phyloP scores from a whole-genome alignment of 345 rosid genomes.

The Aethionema arabicum region DNA sequence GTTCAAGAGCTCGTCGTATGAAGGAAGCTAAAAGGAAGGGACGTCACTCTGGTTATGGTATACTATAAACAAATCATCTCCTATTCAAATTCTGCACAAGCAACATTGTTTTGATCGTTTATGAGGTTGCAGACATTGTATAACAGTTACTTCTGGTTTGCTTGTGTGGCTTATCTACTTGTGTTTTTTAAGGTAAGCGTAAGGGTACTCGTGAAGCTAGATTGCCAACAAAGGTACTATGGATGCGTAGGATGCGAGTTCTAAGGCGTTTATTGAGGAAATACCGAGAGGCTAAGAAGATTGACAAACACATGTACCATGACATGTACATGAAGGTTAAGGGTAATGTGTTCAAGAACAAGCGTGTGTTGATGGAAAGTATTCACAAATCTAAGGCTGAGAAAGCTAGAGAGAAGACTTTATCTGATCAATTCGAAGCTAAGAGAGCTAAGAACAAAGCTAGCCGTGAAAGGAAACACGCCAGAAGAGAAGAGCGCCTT shows the following conservation, averaged over 20 bases:
- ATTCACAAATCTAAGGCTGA: conserved; percentile 44
- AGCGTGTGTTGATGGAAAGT: conserved; percentile 76
- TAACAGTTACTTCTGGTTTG: neutral
- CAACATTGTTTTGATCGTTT: no score
- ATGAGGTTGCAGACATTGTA: neutral
- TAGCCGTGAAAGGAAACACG: conserved; percentile 44
- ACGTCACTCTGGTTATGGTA: conserved; percentile 96
- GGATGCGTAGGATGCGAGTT: conserved; percentile 75
- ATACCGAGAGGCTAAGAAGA: conserved; percentile 74
- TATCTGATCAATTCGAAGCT: conserved; percentile 43
- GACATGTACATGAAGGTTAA: conserved; percentile 87
- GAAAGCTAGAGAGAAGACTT: conserved; percentile 43
- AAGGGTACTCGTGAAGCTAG: conserved; percentile 44
- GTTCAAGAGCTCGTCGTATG: conserved; percentile 91
- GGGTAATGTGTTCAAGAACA: conserved; percentile 83
- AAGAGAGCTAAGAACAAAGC: conserved; percentile 44
- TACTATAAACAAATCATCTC: neutral
- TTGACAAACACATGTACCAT: conserved; percentile 86
- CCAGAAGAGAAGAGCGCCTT: conserved; percentile 40
- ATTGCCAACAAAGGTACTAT: conserved; percentile 38
- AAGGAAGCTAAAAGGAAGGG: conserved; percentile 95
- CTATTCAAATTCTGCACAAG: accelerated
- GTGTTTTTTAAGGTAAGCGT: conserved; percentile 28
- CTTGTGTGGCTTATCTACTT: neutral
- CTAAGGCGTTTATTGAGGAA: conserved; percentile 43